These are phyloP conservation scores for Talaromyces adpressus DNA, from an alignment of 495 filamentous ascomycete species.

Conservation along the genomic window DNA sequence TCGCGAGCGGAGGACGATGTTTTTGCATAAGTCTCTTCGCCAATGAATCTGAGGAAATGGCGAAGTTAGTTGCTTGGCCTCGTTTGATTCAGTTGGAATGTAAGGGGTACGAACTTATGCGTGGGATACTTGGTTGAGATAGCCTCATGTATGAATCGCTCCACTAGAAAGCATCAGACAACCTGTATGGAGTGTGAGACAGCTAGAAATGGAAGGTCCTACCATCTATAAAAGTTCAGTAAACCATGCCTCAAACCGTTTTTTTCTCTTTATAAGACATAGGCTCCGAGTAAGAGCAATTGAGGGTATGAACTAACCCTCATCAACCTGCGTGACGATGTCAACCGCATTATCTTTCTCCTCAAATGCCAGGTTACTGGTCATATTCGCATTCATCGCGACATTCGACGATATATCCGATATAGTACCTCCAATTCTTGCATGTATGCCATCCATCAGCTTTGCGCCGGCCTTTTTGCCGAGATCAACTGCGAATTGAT, in stretches of 20 bases:
- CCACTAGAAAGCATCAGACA: constrained; percentile 27
- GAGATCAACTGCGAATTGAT: constrained; percentile 57
- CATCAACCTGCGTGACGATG: constrained; percentile 64
- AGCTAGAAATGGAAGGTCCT: background rate
- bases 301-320: constrained; percentile 38
- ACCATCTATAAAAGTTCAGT: background rate
- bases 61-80: background rate
- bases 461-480: constrained; percentile 56
- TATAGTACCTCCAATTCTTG: constrained; percentile 32
- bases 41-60: constrained; percentile 49
- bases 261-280: background rate
- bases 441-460: constrained; percentile 44
- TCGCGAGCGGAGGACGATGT: constrained; percentile 39
- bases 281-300: background rate
- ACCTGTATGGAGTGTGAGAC: too few species aligned
- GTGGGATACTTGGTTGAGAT: constrained; percentile 50
- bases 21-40: constrained; percentile 63
- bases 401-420: constrained; percentile 18
- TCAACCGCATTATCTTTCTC: constrained; percentile 64
- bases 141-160: constrained; percentile 52
- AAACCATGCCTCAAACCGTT: background rate
- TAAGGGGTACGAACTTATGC: constrained; percentile 45
- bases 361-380: constrained; percentile 19
- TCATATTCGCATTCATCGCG: background rate
- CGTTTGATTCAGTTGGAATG: background rate